Percentiles rank a stretch among this genome's conserved stretches.
Evolutionary conservation across 2,329 filamentous ascomycete species (phyloP).

Genomic region (Stachybotrys elegans): DNA sequence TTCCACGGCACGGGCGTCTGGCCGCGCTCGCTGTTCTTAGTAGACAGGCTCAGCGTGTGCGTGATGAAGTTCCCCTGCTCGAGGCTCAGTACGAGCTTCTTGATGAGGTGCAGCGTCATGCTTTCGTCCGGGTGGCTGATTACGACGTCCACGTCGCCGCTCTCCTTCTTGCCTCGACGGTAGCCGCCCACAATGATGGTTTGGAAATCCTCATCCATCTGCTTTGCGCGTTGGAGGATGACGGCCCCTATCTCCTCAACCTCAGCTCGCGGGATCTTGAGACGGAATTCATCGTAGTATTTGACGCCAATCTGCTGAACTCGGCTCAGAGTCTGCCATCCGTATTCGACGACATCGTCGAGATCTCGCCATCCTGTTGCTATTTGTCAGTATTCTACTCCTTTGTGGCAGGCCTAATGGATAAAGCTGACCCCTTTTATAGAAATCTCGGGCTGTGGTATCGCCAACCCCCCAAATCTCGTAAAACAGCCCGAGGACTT

Average conservation of each 20-base stretch:
- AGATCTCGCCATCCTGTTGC: conserved; percentile 67
- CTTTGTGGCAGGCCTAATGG: neutral
- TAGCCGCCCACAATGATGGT: conserved; percentile 73
- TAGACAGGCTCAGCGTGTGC: conserved; percentile 70
- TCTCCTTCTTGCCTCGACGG: conserved; percentile 66
- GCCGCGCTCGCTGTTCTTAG: conserved; percentile 65
- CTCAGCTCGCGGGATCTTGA: conserved; percentile 67
- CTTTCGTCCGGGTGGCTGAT: conserved; percentile 71
- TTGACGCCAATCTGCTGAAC: conserved; percentile 93
- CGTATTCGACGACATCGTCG: conserved; percentile 79
- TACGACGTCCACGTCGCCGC: conserved; percentile 82
- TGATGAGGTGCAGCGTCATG: conserved; percentile 65
- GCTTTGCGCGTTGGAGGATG: conserved; percentile 63
- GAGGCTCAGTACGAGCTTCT: conserved; percentile 64
- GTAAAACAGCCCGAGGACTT: conserved; percentile 66
- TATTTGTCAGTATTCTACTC: neutral
- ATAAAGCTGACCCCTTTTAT: conserved; percentile 47
- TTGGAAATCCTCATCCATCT: conserved; percentile 49
- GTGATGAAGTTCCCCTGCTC: conserved; percentile 70
- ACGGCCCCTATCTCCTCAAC: conserved; percentile 62
- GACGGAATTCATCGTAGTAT: conserved; percentile 80
- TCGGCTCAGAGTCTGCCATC: conserved; percentile 69
- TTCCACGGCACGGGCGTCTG: conserved; percentile 57
- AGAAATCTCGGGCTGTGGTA: conserved; percentile 76
- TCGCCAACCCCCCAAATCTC: conserved; percentile 91